Evolutionary conservation across 2,329 filamentous ascomycete species (phyloP).

Genomic region (Xylariaceae sp.): DNA sequence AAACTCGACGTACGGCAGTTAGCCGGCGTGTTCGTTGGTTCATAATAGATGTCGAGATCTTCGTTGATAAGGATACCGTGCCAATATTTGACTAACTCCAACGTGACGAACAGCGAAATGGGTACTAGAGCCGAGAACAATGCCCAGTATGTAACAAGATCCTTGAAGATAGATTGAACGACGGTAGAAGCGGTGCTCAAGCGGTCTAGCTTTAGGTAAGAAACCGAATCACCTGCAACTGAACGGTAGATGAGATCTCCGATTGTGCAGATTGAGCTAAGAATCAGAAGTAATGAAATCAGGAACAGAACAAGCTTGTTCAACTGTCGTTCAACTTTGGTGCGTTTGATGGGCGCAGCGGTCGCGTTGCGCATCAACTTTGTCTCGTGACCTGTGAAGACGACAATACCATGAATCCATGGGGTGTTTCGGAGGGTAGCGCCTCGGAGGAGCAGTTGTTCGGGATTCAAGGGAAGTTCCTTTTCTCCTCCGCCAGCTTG

Average conservation of each 20-base stretch:
- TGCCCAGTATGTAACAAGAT: slow-evolving; percentile 98
- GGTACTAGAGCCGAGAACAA: slow-evolving; percentile 94
- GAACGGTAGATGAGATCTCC: slow-evolving; percentile 80
- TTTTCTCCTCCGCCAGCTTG: slow-evolving; percentile 87
- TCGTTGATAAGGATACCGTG: slow-evolving; percentile 97
- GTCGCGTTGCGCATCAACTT: slow-evolving; percentile 99
- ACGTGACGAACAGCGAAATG: slow-evolving; percentile 94
- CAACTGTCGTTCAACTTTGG: slow-evolving; percentile 88
- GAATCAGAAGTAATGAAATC: slow-evolving; percentile 71
- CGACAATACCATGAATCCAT: slow-evolving; percentile 93
- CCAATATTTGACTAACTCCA: slow-evolving; percentile 97
- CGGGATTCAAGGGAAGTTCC: slow-evolving; percentile 81
- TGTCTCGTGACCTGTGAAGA: slow-evolving; percentile 96
- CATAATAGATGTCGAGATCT: slow-evolving; percentile 96
- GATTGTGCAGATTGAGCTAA: slow-evolving; percentile 86
- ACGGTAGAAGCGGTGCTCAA: slow-evolving; percentile 51
- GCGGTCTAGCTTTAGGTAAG: slow-evolving; percentile 64
- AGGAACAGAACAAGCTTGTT: slow-evolving; percentile 91
- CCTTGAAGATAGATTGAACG: slow-evolving; percentile 80
- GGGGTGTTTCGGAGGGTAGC: slow-evolving; percentile 93
- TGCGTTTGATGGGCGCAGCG: slow-evolving; percentile 94
- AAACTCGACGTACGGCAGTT: slow-evolving; percentile 94
- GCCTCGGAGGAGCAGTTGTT: slow-evolving; percentile 87
- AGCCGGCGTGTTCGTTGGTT: slow-evolving; percentile 88
- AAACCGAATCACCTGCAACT: slow-evolving; percentile 55